Conservation (phyloP, 208 protist species). For the Lotmaria passim region DNA sequence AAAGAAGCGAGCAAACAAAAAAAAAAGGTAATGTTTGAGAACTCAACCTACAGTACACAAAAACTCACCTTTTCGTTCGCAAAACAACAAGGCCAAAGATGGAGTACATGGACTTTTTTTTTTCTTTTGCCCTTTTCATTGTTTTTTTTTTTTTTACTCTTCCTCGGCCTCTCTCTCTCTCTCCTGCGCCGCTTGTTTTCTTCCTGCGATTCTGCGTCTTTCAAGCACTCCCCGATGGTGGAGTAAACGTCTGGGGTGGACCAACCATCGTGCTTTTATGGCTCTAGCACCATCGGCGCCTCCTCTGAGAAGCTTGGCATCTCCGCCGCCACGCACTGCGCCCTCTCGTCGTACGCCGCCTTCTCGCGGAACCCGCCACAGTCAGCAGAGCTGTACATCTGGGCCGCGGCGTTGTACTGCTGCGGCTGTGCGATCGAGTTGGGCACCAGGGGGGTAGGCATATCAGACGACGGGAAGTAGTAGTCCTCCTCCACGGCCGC, state of each 20-base stretch:
- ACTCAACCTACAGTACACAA: no score
- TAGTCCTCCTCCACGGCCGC: constrained; percentile 25
- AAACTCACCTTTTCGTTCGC: no score
- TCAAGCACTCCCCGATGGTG: neutral
- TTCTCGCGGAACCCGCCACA: constrained; percentile 37
- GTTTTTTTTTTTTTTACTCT: neutral
- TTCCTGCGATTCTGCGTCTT: neutral
- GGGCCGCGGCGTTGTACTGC: constrained; percentile 8
- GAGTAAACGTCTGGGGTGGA: no score
- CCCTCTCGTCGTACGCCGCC: constrained; percentile 22
- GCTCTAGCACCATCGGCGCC: constrained; percentile 37
- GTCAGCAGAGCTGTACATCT: constrained; percentile 21
- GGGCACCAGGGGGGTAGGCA: constrained; percentile 35
- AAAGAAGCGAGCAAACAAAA: no score
- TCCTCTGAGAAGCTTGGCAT: constrained; percentile 33
- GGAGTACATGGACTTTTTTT: no score
- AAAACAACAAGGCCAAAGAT: no score
- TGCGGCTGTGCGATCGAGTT: constrained; percentile 25
- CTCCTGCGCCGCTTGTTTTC: neutral
- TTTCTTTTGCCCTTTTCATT: constrained; percentile 5
- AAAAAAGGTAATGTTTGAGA: no score
- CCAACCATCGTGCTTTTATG: no score
- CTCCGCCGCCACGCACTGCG: constrained; percentile 27
- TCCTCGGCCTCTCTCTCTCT: no score
- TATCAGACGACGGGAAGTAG: constrained; percentile 49